A percentile compares a stretch with the other conserved stretches of the same genome.
Conservation (phyloP, 1,284 basidiomycete species). For the Binderoboletus segoi region DNA sequence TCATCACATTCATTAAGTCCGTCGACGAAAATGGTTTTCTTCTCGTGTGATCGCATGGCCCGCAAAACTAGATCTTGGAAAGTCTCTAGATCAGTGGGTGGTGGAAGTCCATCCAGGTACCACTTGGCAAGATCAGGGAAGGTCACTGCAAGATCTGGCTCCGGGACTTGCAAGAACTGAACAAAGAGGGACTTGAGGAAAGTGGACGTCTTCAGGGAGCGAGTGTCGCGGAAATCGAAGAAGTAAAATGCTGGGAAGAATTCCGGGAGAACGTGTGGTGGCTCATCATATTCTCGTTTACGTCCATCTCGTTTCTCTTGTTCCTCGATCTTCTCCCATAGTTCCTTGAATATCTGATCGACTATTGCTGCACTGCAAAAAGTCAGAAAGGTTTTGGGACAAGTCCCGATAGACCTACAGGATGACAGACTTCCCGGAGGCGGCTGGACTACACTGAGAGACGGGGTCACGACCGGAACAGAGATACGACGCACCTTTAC, state of each 20-base stretch:
- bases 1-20: slow-evolving; percentile 34
- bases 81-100: slow-evolving; percentile 16
- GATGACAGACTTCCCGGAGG: slow-evolving; percentile 28
- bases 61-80: slow-evolving; percentile 25
- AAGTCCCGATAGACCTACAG: slow-evolving; percentile 15
- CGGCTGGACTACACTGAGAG: slow-evolving; percentile 20
- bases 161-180: slow-evolving; percentile 30
- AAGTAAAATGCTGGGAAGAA: slow-evolving; percentile 33
- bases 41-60: slow-evolving; percentile 29
- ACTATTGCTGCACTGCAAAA: slow-evolving; percentile 26
- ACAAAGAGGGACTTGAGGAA: slow-evolving; percentile 30
- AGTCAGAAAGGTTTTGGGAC: slow-evolving; percentile 6
- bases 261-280: slow-evolving; percentile 22
- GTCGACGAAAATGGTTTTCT: slow-evolving; percentile 26
- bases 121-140: slow-evolving; percentile 25
- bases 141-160: slow-evolving; percentile 20
- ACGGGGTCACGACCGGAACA: background rate
- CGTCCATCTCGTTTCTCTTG: slow-evolving; percentile 24
- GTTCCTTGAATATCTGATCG: slow-evolving; percentile 27
- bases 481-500: slow-evolving; percentile 16
- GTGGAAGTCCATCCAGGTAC: slow-evolving; percentile 18
- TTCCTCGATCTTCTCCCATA: slow-evolving; percentile 28
- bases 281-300: slow-evolving; percentile 21
- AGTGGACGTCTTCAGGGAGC: slow-evolving; percentile 18
- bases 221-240: slow-evolving; percentile 33